phyloP scores from a whole-genome alignment of 2,329 filamentous ascomycete species.

The Rhynchosporium secalis region DNA sequence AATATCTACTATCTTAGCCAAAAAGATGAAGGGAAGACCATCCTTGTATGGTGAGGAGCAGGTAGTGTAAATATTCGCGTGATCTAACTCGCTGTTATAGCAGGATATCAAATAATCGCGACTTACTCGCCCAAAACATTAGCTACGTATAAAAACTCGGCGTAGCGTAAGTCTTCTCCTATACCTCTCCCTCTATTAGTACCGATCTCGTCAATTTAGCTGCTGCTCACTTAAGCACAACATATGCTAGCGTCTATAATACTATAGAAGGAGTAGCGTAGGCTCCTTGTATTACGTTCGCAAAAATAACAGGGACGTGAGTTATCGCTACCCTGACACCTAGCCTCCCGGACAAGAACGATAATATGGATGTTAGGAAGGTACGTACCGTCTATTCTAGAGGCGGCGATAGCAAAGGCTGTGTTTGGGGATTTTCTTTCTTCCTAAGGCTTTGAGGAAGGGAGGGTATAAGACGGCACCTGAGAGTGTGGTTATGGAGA shows the following conservation, averaged over 20 bases:
- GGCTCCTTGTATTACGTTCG: not conserved
- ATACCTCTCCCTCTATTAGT: not conserved
- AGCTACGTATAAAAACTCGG: not conserved
- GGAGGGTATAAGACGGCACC: not conserved
- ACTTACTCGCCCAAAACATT: not conserved
- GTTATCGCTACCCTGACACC: not conserved
- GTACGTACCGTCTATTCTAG: not conserved
- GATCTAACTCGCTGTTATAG: not conserved
- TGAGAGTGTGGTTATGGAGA: not conserved
- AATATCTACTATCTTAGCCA: not conserved
- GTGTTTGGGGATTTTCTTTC: not conserved
- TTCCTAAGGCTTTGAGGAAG: not conserved
- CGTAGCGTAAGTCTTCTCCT: not conserved
- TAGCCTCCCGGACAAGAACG: not conserved
- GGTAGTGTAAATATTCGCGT: not conserved
- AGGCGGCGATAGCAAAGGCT: not conserved
- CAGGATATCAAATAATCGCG: not conserved
- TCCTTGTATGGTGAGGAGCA: conserved; percentile 8
- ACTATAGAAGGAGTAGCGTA: not conserved
- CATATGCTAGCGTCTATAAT: not conserved
- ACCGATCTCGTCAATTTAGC: not conserved
- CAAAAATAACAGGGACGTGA: not conserved
- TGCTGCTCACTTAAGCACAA: not conserved
- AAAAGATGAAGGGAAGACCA: not conserved
- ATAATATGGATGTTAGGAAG: not conserved